These are phyloP conservation scores for Closterium sp. DNA, from an alignment of 139 green algal genomes.

Conservation along the genomic window DNA sequence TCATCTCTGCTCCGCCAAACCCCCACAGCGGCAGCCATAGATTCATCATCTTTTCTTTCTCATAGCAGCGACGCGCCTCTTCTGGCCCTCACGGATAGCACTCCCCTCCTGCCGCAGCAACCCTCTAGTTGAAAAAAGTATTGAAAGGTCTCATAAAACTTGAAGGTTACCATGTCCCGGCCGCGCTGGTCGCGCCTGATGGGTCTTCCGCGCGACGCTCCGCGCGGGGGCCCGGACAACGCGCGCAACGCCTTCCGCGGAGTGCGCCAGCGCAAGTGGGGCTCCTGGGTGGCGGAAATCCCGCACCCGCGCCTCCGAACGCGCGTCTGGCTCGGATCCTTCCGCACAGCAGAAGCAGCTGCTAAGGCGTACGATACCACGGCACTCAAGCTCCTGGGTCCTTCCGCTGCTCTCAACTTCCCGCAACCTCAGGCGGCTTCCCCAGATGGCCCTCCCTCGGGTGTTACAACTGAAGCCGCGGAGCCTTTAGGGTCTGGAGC, in stretches of 20 bases:
- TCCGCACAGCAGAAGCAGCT: constrained; percentile 50
- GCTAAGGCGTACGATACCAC: background rate
- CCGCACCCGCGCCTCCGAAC: constrained; percentile 41
- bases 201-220: background rate
- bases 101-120: no score
- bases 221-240: background rate
- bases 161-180: no score
- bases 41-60: no score
- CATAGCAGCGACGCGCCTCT: no score
- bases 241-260: constrained; percentile 39
- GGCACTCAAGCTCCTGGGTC: background rate
- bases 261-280: constrained; percentile 58
- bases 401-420: background rate
- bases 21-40: no score
- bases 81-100: no score
- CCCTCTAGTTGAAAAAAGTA: no score
- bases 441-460: no score
- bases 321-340: constrained; percentile 60
- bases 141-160: no score
- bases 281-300: constrained; percentile 60
- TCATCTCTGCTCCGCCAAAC: no score
- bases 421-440: background rate
- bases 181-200: background rate
- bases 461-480: no score
- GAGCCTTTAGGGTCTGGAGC: no score